These are phyloP conservation scores for Dipteronia dyeriana DNA, from an alignment of 345 rosid species.

Conservation along the genomic window DNA sequence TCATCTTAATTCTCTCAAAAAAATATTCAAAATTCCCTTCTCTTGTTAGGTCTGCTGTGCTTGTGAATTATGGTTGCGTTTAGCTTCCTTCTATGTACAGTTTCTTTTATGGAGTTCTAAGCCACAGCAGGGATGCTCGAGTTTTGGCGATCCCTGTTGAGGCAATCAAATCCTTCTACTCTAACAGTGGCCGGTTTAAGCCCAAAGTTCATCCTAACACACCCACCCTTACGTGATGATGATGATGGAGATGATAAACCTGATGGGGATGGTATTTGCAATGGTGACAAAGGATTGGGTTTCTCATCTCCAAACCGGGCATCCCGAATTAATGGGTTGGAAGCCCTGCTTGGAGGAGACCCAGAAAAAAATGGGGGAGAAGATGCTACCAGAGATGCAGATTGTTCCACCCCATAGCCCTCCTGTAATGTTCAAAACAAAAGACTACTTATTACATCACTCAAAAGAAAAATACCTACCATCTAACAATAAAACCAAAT, in stretches of 20 bases:
- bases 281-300: slow-evolving; percentile 35
- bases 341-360: slow-evolving; percentile 88
- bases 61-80: slow-evolving; percentile 32
- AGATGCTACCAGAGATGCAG: slow-evolving; percentile 44
- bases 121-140: slow-evolving; percentile 99
- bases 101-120: slow-evolving; percentile 48
- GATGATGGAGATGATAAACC: slow-evolving; percentile 57
- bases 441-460: background rate
- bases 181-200: slow-evolving; percentile 87
- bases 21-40: slow-evolving; percentile 34
- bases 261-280: slow-evolving; percentile 56
- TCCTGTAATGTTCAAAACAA: slow-evolving; percentile 42
- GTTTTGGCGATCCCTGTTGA: slow-evolving; percentile 87
- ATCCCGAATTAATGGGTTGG: slow-evolving; percentile 80
- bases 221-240: slow-evolving; percentile 68
- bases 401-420: slow-evolving; percentile 53
- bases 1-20: slow-evolving; percentile 20
- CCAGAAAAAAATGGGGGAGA: slow-evolving; percentile 80
- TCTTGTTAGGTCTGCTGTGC: slow-evolving; percentile 38
- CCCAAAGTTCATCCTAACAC: slow-evolving; percentile 74
- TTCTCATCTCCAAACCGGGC: slow-evolving; percentile 78
- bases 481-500: background rate
- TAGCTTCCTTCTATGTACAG: slow-evolving; percentile 66
- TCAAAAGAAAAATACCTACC: background rate
- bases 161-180: slow-evolving; percentile 99